Percentiles rank a stretch among this genome's conserved stretches.
These are phyloP conservation scores for Skeletonema tropicum DNA, from an alignment of 108 stramenopile genomes.

Conservation along the genomic window DNA sequence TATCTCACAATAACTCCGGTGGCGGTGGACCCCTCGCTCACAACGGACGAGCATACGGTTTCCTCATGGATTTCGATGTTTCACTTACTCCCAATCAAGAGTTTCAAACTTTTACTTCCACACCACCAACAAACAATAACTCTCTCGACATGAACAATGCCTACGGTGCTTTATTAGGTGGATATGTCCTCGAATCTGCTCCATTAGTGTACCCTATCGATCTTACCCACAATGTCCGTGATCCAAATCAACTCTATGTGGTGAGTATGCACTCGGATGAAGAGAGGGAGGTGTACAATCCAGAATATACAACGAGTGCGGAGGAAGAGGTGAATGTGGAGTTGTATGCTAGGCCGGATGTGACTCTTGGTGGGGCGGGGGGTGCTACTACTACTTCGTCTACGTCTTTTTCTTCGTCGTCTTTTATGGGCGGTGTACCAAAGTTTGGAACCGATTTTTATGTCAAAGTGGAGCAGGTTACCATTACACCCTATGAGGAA, in stretches of 20 bases:
- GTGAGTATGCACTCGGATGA: slow-evolving; percentile 46
- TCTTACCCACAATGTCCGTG: slow-evolving; percentile 38
- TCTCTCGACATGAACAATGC: slow-evolving; percentile 14
- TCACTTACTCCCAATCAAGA: slow-evolving; percentile 16
- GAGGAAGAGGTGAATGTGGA: slow-evolving; percentile 31
- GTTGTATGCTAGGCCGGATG: slow-evolving; percentile 34
- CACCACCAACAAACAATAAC: background rate
- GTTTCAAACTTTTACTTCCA: background rate
- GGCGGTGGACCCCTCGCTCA: slow-evolving; percentile 12
- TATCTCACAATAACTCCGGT: slow-evolving; percentile 4
- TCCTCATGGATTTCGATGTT: slow-evolving; percentile 36
- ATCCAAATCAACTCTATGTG: slow-evolving; percentile 43
- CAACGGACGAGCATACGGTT: slow-evolving; percentile 40
- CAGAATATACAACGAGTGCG: slow-evolving; percentile 30
- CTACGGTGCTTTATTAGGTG: slow-evolving; percentile 40
- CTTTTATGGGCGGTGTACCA: slow-evolving; percentile 26
- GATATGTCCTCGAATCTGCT: slow-evolving; percentile 38
- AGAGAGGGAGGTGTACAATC: slow-evolving; percentile 22
- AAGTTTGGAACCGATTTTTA: slow-evolving; percentile 41
- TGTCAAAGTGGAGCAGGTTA: slow-evolving; percentile 45
- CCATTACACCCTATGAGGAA: slow-evolving; percentile 25
- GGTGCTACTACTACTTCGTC: slow-evolving; percentile 3
- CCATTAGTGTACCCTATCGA: slow-evolving; percentile 44
- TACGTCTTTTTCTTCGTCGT: too few species aligned
- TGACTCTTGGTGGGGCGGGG: slow-evolving; percentile 47